Percentiles rank a stretch among this genome's conserved stretches.
Conservation (phyloP, 345 rosid species). For the Moringa oleifera region DNA sequence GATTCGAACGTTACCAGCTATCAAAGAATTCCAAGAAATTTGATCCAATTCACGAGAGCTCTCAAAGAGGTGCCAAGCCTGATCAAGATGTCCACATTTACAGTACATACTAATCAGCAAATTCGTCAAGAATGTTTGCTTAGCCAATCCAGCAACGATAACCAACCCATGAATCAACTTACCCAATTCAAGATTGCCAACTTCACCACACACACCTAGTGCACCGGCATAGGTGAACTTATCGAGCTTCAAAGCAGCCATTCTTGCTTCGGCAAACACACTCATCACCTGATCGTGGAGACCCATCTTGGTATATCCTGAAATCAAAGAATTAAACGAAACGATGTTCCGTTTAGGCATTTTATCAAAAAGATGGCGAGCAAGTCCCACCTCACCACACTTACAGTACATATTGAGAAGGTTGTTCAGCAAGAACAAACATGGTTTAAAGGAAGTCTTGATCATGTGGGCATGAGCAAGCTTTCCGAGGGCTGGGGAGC, state of each 20-base stretch:
- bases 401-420: slow-evolving; percentile 32
- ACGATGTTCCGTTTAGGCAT: slow-evolving; percentile 38
- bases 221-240: slow-evolving; percentile 46
- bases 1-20: slow-evolving; percentile 36
- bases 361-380: slow-evolving; percentile 38
- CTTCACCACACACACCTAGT: slow-evolving; percentile 32
- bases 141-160: slow-evolving; percentile 30
- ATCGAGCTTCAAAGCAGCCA: slow-evolving; percentile 34
- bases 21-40: slow-evolving; percentile 51
- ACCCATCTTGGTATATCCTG: slow-evolving; percentile 38
- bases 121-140: slow-evolving; percentile 24
- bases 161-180: slow-evolving; percentile 37
- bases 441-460: slow-evolving; percentile 32
- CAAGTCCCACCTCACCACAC: slow-evolving; percentile 24
- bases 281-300: slow-evolving; percentile 21
- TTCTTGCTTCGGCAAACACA: slow-evolving; percentile 31
- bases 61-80: slow-evolving; percentile 40
- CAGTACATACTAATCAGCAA: slow-evolving; percentile 42
- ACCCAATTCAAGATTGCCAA: slow-evolving; percentile 34
- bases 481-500: slow-evolving; percentile 30
- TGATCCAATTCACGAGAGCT: slow-evolving; percentile 29
- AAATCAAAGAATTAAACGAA: slow-evolving; percentile 42
- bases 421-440: slow-evolving; percentile 34
- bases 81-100: slow-evolving; percentile 37
- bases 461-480: slow-evolving; percentile 40